phyloP scores from a whole-genome alignment of 345 rosid genomes.

The Streptanthus diversifolius region DNA sequence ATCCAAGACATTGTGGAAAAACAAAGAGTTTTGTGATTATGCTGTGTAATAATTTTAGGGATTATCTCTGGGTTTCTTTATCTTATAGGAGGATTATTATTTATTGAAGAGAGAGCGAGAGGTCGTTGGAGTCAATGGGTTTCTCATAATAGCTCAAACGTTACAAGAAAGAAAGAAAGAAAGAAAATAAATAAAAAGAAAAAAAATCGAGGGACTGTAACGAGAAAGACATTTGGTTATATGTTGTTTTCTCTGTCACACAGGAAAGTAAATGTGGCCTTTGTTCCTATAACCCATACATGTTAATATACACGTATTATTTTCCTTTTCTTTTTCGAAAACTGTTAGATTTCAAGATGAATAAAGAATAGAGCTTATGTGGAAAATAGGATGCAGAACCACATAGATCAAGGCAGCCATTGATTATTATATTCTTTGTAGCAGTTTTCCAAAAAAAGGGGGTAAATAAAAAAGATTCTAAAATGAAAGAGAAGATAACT shows the following conservation, averaged over 20 bases:
- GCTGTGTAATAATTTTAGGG: background rate
- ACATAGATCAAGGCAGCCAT: constrained; percentile 14
- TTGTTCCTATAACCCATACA: constrained; percentile 28
- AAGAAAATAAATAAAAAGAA: background rate
- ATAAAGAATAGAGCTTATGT: background rate
- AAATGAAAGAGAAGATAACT: background rate
- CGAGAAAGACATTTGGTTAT: constrained; percentile 37
- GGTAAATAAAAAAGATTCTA: background rate
- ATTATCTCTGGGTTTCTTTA: constrained; percentile 16
- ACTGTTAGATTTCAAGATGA: background rate
- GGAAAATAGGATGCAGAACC: constrained; percentile 12
- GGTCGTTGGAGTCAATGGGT: constrained; percentile 36
- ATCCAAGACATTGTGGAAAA: constrained; percentile 25
- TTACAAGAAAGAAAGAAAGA: background rate
- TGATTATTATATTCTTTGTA: background rate
- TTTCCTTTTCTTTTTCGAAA: background rate
- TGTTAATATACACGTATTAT: constrained; percentile 23
- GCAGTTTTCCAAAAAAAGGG: background rate
- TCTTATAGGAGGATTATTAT: constrained; percentile 9
- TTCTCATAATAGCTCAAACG: constrained; percentile 17
- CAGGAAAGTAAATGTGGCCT: constrained; percentile 24
- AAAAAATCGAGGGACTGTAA: constrained; percentile 26
- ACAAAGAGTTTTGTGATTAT: constrained; percentile 1
- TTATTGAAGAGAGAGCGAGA: constrained; percentile 35
- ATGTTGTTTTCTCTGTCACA: constrained; percentile 37